Evolutionary conservation across 2,329 filamentous ascomycete species (phyloP), one percentile per base, ranked within the genome.

Genomic region (Leptographium procerum): DNA sequence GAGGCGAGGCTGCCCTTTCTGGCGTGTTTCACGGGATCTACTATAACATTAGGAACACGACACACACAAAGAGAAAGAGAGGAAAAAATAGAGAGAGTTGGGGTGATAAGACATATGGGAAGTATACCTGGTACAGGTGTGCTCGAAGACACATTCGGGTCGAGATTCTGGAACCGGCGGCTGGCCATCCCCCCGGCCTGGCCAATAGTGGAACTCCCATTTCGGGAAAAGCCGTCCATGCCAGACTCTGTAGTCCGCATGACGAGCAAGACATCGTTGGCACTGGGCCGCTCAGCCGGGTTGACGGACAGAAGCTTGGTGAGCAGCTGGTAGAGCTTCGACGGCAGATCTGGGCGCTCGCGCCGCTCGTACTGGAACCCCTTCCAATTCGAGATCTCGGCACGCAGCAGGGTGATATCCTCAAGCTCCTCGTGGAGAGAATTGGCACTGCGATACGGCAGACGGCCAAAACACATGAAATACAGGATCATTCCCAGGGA

Each of bases 401-500:
- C 86, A 48, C 91, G 84, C 33, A 99, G 78, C 63, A 85, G 77
- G 65, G 96, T 91, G 6, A 96, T 78, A 64, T 97, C 91, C 69
- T 99, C 94, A 58, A 90, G 85, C 67, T 97, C 92, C 70, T 97
- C 92, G 60, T 96, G 84, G 26, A 95, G 78, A 4, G 86, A 80
- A 68, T 97, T 92, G 56, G 91, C 89, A 65, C 87, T 88, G 28
- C 74, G 78, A 68, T 97, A 99, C 0, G 94, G 94, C 13, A 99
- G 78, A 52, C 86, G 81, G 1, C 87, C 89, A 69, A 99, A 99
- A 69, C 94, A 99, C 79, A 99, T 87, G 68, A 99, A 99, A 70
- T 97, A 95, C 4, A 99, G 79, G 58, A 97, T 97, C 92, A 99
- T 96, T 54, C 94, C 94, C 0, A 99, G 76, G 1, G 91, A 96